Evolutionary conservation across 257 asterid genomes (phyloP), one percentile per base, ranked within the genome.

Genomic region (Primulina eburnea): DNA sequence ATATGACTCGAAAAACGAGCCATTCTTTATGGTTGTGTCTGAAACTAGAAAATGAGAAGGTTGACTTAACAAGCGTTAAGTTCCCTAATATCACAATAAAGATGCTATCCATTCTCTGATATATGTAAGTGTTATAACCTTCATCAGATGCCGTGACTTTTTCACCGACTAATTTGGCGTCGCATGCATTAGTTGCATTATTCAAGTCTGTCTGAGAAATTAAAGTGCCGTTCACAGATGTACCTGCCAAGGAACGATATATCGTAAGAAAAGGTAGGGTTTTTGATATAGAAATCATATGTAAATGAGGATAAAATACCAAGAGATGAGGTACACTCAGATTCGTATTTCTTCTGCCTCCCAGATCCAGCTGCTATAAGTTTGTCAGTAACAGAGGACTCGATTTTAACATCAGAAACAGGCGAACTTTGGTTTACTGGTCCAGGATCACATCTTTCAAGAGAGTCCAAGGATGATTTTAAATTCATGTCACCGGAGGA

Each of bases 281-380:
- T 18, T 11, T 18, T 57, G 4, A 74, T 58, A 9, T 20, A 50
- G 12, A 24, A 53, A 53, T 20, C 43, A 62, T 24, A 38, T 14
- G 10, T 14, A 16, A 73, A 65, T 18, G 7, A 4, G 30, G 16
- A 6, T 6, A 32, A 43, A 59, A 56, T 80, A 85, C 89, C 81
- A 59, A 73, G 71, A 50, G 76, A 67, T 40, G 79, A 62, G 60
- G 77, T 62, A 69, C 79, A 64, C 60, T 52, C 72, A 65, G 76
- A n/a, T 66, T 74, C 77, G 2, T 72, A 74, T 66, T 60, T 78
- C 77, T 76, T 77, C 62, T 57, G 73, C 78, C 57, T 70, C 6
- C 34, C 65, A 21, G 81, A 69, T 65, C 65, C 84, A 76, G 40
- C 76, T 17, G 75, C 67, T 24, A 68, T 29, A 28, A 33, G 66